Base-by-base conservation (phyloP, 768 basidiomycete species). In the Lactarius deliciosus region DNA sequence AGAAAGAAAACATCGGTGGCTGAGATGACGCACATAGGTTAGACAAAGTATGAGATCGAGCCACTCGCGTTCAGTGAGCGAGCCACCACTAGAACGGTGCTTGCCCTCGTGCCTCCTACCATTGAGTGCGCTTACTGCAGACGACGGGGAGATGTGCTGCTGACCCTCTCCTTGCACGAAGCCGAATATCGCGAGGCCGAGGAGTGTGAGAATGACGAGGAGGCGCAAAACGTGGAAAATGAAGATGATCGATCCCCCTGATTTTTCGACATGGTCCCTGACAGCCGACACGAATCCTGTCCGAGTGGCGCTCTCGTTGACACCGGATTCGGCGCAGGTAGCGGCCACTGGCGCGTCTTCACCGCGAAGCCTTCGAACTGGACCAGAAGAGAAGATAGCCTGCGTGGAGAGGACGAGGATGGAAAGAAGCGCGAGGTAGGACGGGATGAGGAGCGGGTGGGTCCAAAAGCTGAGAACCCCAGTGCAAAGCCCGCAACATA, bases 241-340 rank as follows among this genome's bases (percentile, higher is more conserved):
- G 73, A 84, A 85, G 34, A 84, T 81, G 18, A 75, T 73, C 2
- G 73, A 66, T 10, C 86, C 86, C 4, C 85, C 83, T 61, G 82
- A 80, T 11, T 73, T 69, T 16, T 71, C 61, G 28, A 85, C 72
- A 69, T 84, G 83, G 38, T 58, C 62, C 41, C 45, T 67, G 22
- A 69, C 54, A 53, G 66, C 54, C 1, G 62, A 68, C 71, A 64
- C 38, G 16, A 64, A 10, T 36, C 57, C 28, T 15, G 63, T 54
- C 63, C 65, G 38, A 5, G 43, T 54, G 11, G 9, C 22, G 32
- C 53, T 54, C n/a, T 0, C n/a, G n/a, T 9, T 4, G 6, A 36
- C 16, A 7, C 41, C 61, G 15, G 43, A 41, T 6, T 54, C 60
- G 45, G 2, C 45, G 20, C 1, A 0, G 20, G 9, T 11, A 47